A percentile compares a stretch with the other conserved stretches of the same genome.
Evolutionary conservation across 2,329 filamentous ascomycete species (phyloP).

Genomic region (Rhinocladiella mackenziei): DNA sequence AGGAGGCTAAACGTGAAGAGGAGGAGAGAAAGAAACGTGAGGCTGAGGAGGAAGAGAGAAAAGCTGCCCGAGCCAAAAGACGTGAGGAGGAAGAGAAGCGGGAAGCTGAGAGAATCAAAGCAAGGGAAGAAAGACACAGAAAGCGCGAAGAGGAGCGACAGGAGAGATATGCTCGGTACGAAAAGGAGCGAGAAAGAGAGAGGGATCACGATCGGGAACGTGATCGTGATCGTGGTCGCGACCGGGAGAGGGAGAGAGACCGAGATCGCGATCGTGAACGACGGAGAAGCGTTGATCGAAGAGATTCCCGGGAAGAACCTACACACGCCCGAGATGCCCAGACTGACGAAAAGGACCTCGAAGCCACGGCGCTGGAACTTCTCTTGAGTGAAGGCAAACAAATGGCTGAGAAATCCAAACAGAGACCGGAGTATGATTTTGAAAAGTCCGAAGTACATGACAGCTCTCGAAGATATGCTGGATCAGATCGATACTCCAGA

Average conservation of each 20-base stretch:
- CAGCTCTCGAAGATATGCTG: slow-evolving; percentile 30
- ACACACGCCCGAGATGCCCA: slow-evolving; percentile 32
- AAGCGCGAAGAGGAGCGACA: slow-evolving; percentile 45
- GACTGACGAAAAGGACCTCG: slow-evolving; percentile 53
- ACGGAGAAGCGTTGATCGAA: slow-evolving; percentile 32
- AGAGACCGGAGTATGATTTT: slow-evolving; percentile 48
- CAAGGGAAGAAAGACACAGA: slow-evolving; percentile 46
- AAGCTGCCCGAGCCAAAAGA: slow-evolving; percentile 48
- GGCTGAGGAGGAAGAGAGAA: slow-evolving; percentile 44
- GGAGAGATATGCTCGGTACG: slow-evolving; percentile 36
- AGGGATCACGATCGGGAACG: slow-evolving; percentile 33
- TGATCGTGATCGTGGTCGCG: slow-evolving; percentile 21
- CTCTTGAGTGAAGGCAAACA: slow-evolving; percentile 54
- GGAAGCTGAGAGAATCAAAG: slow-evolving; percentile 51
- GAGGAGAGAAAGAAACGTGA: slow-evolving; percentile 42
- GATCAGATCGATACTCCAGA: slow-evolving; percentile 25
- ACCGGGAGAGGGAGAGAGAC: slow-evolving; percentile 35
- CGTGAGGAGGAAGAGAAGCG: slow-evolving; percentile 51
- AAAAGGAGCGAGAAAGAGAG: slow-evolving; percentile 33
- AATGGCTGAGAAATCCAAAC: slow-evolving; percentile 49
- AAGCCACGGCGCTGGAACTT: slow-evolving; percentile 52
- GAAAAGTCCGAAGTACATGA: slow-evolving; percentile 32
- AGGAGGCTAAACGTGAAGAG: slow-evolving; percentile 42
- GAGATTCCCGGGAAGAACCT: slow-evolving; percentile 35
- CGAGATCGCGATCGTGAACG: slow-evolving; percentile 31